Evolutionary conservation across 148 eudicot species (phyloP).

Genomic region (Agrostemma githago): DNA sequence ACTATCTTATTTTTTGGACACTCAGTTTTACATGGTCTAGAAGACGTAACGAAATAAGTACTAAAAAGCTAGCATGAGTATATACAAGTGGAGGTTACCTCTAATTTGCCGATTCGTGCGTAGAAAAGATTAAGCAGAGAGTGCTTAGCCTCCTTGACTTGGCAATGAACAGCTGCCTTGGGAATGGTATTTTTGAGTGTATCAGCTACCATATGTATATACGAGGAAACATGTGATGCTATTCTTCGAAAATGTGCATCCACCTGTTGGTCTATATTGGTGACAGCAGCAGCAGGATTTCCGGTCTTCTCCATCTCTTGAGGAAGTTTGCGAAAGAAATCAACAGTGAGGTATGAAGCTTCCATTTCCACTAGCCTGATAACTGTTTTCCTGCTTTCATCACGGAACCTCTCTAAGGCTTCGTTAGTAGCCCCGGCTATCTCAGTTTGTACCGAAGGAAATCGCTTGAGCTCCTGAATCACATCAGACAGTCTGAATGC

Average conservation of each 20-base stretch:
- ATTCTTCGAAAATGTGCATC: conserved; percentile 12
- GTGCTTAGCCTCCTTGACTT: conserved; percentile 88
- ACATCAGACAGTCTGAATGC: too few relatives aligned
- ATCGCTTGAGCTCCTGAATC: conserved; percentile 80
- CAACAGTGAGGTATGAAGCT: conserved; percentile 87
- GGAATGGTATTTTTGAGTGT: conserved; percentile 76
- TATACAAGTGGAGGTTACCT: conserved; percentile 39
- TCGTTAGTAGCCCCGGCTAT: conserved; percentile 88
- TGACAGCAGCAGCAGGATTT: conserved; percentile 20
- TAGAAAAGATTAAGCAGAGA: conserved; percentile 69
- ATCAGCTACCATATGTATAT: conserved; percentile 83
- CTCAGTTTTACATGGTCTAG: too few relatives aligned
- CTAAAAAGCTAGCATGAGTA: conserved; percentile 1
- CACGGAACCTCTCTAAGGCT: conserved; percentile 85
- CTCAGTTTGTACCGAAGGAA: conserved; percentile 86
- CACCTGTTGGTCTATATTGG: conserved; percentile 55
- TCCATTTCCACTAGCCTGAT: conserved; percentile 93
- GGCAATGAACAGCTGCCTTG: conserved; percentile 94
- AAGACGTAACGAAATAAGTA: too few relatives aligned
- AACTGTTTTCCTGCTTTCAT: conserved; percentile 88
- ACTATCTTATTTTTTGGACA: not conserved
- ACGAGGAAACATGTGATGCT: conserved; percentile 87
- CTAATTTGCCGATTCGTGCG: conserved; percentile 68
- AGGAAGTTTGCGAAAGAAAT: conserved; percentile 86
- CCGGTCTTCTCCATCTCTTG: conserved; percentile 71